These are phyloP conservation scores for Cairneyella variabilis DNA, from an alignment of 495 filamentous ascomycete species.

Conservation along the genomic window DNA sequence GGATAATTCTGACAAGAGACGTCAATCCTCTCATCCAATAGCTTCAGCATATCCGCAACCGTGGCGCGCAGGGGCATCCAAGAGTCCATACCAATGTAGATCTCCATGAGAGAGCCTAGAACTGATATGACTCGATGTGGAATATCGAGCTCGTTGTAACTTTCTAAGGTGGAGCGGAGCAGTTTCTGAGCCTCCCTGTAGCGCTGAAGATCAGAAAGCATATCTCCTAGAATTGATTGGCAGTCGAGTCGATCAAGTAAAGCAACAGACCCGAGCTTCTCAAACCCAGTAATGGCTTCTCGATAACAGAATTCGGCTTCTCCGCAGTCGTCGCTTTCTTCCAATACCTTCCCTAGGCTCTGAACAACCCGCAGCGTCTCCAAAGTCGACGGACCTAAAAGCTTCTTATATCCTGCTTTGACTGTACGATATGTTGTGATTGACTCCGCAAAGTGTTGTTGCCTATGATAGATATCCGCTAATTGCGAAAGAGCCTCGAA, in stretches of 20 bases:
- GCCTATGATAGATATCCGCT: neutral
- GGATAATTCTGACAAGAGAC: neutral
- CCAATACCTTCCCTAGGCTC: neutral
- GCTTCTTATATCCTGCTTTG: neutral
- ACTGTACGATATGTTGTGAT: neutral
- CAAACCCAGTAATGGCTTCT: neutral
- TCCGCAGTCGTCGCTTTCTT: neutral
- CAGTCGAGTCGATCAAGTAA: constrained; percentile 1
- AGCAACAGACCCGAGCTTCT: neutral
- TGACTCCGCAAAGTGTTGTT: neutral
- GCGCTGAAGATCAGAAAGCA: neutral
- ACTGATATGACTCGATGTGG: neutral
- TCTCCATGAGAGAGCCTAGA: neutral
- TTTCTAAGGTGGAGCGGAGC: neutral
- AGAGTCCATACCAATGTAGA: neutral
- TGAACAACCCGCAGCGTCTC: neutral
- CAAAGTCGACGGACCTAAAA: neutral
- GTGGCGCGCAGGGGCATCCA: neutral
- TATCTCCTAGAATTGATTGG: neutral
- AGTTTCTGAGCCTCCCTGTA: neutral
- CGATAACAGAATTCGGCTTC: neutral
- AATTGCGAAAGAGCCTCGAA: neutral
- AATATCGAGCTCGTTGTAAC: neutral
- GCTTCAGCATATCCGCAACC: neutral
- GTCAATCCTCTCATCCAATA: neutral